Percentiles rank a stretch among this genome's conserved stretches.
Evolutionary conservation across 2,329 filamentous ascomycete genomes (phyloP).

Genomic region (Neospermospora avenae): DNA sequence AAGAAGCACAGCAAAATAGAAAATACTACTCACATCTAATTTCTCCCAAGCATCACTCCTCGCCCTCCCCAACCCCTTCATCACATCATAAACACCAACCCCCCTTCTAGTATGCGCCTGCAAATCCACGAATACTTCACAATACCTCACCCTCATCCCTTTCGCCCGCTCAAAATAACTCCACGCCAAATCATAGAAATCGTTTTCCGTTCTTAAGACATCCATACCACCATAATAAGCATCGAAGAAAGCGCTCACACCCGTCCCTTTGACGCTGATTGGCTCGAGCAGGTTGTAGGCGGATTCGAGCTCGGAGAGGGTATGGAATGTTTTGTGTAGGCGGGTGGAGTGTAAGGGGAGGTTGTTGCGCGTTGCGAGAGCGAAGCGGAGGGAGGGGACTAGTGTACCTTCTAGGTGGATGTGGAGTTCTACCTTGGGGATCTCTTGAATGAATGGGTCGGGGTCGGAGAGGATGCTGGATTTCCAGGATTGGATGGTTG

Average conservation of each 20-base stretch:
- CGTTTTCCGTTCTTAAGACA: slow-evolving; percentile 58
- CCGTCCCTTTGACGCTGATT: slow-evolving; percentile 5
- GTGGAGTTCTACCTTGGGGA: slow-evolving; percentile 80
- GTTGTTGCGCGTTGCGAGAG: slow-evolving; percentile 61
- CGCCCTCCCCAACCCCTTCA: slow-evolving; percentile 60
- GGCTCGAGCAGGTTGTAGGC: slow-evolving; percentile 16
- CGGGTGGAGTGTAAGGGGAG: slow-evolving; percentile 28
- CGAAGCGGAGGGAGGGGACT: slow-evolving; percentile 64
- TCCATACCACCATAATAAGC: slow-evolving; percentile 76
- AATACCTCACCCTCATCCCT: slow-evolving; percentile 62
- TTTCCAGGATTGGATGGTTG: slow-evolving; percentile 9
- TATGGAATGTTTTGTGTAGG: slow-evolving; percentile 14
- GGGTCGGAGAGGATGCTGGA: slow-evolving; percentile 1
- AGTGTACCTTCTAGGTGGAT: slow-evolving; percentile 75
- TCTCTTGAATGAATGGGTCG: slow-evolving; percentile 52
- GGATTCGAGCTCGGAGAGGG: slow-evolving; percentile 15
- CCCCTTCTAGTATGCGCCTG: slow-evolving; percentile 67
- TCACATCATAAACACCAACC: slow-evolving; percentile 56
- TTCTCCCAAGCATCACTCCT: slow-evolving; percentile 54
- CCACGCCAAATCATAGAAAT: slow-evolving; percentile 70
- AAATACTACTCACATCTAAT: slow-evolving; percentile 53
- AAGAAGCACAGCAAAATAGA: no score
- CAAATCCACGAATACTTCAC: slow-evolving; percentile 76
- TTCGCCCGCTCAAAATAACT: slow-evolving; percentile 64
- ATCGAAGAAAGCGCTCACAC: slow-evolving; percentile 51